Base-by-base conservation (phyloP, 129 eudicot species). In the Dittrichia graveolens region DNA sequence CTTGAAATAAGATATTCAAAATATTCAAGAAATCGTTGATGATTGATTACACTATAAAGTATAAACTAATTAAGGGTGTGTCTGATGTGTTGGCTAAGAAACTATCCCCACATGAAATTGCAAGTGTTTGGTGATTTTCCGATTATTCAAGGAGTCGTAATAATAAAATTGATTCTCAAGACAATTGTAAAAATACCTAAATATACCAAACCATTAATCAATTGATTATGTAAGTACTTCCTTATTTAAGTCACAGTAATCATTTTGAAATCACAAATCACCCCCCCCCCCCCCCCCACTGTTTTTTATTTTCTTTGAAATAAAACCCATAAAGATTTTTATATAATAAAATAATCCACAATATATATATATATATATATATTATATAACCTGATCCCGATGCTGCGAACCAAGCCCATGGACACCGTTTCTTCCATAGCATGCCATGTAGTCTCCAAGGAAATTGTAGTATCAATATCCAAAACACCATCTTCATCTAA, bases 371-470 rank as follows among this genome's bases (percentile, higher is more conserved):
- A n/a, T n/a, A n/a, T n/a, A n/a, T n/a, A n/a, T n/a, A n/a, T n/a
- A n/a, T n/a, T n/a, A n/a, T n/a, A 1, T 59, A 40, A 87, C 94
- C 97, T 91, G 81, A 91, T 88, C 5, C 97, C 97, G 4, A 91
- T 91, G 86, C 96, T 91, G 72, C 85, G 96, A 72, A 81, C 96
- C 73, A 91, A 84, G 60, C 96, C 97, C 85, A 50, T 50, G 65
- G 96, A 84, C 67, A 91, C 96, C 0, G 91, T 86, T 63, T 86
- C 84, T 84, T 92, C 97, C 97, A 92, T 92, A 56, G 88, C 86
- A 84, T 83, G 96, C 97, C 97, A 92, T 41, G 97, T 92, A 38
- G 91, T 76, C 82, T 92, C 97, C 79, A 92, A 74, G 40, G 97
- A 75, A 78, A 88, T 79, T 53, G 96, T 86, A 7, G 89, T 89